Evolutionary conservation across 129 eudicot species (phyloP), one percentile per base, ranked within the genome.

Genomic region (Escallonia rubra): DNA sequence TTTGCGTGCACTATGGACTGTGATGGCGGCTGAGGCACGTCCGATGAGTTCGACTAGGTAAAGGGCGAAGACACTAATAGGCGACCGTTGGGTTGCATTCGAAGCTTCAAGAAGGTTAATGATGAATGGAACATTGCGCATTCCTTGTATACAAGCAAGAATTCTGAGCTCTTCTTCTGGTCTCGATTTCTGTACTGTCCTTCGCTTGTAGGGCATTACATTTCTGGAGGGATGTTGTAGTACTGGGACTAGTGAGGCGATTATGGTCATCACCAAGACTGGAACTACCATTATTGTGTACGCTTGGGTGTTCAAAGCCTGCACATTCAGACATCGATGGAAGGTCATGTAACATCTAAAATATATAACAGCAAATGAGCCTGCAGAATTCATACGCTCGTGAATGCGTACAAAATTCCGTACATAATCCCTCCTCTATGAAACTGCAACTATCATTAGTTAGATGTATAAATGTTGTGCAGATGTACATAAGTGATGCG

Each of bases 1-100:
- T 69, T 76, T 74, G 42, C 75, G 72, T 0, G 83, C 55, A 48
- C 15, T 66, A 57, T 86, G 88, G 16, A 79, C 85, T 9, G 73
- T 76, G 12, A 82, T 39, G 56, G 69, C 71, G 42, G 88, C 73
- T 4, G 83, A 34, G 38, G 86, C 83, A 4, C 86, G 75, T 8
- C 92, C 92, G 13, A 86, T 59, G n/a, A 78, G 86, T 77, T 86
- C 88, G n/a, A 82, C 81, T 0, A 86, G 70, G 57, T 86, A 81
- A 42, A 82, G 74, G 54, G 81, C 92, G 23, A 73, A 82, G 58
- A 86, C 86, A 7, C 61, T 64, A 13, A 79, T 77, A 1, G 83
- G 87, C 7, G 74, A 59, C 42, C 59, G 67, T n/a, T 9, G 53
- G n/a, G 74, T 65, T 34, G 82, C 65, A 38, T 80, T 50, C 2